These are phyloP conservation scores for Metschnikowia arizonensis DNA, from an alignment of 805 yeast genomes.

Conservation along the genomic window DNA sequence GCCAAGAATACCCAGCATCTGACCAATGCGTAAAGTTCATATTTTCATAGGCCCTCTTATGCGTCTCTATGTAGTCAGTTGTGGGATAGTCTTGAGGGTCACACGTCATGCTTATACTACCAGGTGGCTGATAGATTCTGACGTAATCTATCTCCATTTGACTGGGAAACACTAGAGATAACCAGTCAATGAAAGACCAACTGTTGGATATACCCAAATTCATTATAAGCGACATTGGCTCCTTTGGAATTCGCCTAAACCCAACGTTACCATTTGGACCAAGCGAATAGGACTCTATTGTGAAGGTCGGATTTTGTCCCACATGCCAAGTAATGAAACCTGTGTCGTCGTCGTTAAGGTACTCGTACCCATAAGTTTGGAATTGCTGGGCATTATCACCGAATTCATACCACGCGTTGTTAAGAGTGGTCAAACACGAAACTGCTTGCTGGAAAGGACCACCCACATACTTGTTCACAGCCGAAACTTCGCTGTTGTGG, in stretches of 20 bases:
- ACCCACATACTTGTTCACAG: conserved; percentile 86
- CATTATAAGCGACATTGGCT: conserved; percentile 37
- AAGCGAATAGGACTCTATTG: conserved; percentile 29
- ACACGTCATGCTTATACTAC: conserved; percentile 28
- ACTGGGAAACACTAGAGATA: conserved; percentile 33
- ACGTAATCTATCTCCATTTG: conserved; percentile 37
- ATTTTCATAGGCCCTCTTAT: conserved; percentile 32
- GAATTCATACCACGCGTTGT: conserved; percentile 75
- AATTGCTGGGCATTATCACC: conserved; percentile 50
- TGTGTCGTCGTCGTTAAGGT: conserved; percentile 55
- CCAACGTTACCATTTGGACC: conserved; percentile 40
- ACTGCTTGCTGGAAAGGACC: conserved; percentile 94
- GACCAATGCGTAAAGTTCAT: conserved; percentile 36
- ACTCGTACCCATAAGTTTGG: conserved; percentile 79
- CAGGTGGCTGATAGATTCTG: conserved; percentile 38
- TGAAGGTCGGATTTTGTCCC: conserved; percentile 50
- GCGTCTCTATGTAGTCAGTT: conserved; percentile 30
- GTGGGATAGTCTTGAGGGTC: conserved; percentile 39
- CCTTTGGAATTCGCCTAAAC: conserved; percentile 33
- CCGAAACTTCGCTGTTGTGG: conserved; percentile 61
- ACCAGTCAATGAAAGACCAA: conserved; percentile 41
- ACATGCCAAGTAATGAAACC: conserved; percentile 88
- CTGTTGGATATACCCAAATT: conserved; percentile 38
- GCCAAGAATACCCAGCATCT: conserved; percentile 46
- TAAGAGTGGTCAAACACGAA: conserved; percentile 75